Evolutionary conservation across 208 protist species (phyloP).

Genomic region (Herpetomonas tarakana): DNA sequence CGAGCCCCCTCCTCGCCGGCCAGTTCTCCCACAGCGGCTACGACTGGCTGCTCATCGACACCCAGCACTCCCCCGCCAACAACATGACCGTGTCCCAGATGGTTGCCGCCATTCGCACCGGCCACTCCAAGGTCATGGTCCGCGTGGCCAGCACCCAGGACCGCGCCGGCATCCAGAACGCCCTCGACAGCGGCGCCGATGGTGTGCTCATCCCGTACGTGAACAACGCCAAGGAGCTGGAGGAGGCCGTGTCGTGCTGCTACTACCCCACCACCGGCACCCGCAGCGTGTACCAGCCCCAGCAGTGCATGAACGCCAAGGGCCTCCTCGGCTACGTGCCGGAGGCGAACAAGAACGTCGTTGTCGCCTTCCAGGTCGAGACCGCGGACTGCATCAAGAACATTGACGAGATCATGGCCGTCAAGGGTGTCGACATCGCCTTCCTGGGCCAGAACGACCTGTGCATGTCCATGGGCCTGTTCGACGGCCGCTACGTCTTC

Average conservation of each 20-base stretch:
- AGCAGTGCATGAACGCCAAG: conserved; percentile 78
- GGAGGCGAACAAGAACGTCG: conserved; percentile 71
- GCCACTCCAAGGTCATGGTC: conserved; percentile 62
- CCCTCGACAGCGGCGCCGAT: conserved; percentile 73
- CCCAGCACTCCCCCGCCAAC: conserved; percentile 71
- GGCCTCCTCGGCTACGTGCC: conserved; percentile 76
- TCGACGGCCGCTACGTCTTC: conserved; percentile 79
- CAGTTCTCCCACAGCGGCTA: conserved; percentile 85
- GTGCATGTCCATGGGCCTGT: conserved; percentile 84
- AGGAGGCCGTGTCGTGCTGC: conserved; percentile 74
- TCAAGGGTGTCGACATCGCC: conserved; percentile 76
- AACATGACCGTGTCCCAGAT: conserved; percentile 51
- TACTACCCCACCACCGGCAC: conserved; percentile 74
- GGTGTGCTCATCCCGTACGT: conserved; percentile 82
- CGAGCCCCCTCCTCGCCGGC: conserved; percentile 56
- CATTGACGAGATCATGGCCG: conserved; percentile 77
- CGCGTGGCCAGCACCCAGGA: conserved; percentile 69
- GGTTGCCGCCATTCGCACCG: conserved; percentile 65
- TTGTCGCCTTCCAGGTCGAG: conserved; percentile 81
- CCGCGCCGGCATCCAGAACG: conserved; percentile 72
- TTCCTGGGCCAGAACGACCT: conserved; percentile 82
- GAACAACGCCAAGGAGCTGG: conserved; percentile 70
- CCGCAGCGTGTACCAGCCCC: conserved; percentile 71
- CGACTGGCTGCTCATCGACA: conserved; percentile 80
- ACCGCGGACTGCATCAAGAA: conserved; percentile 77